Evolutionary conservation across 441 rosid genomes (phyloP).

Genomic region (Aleurites moluccanus): DNA sequence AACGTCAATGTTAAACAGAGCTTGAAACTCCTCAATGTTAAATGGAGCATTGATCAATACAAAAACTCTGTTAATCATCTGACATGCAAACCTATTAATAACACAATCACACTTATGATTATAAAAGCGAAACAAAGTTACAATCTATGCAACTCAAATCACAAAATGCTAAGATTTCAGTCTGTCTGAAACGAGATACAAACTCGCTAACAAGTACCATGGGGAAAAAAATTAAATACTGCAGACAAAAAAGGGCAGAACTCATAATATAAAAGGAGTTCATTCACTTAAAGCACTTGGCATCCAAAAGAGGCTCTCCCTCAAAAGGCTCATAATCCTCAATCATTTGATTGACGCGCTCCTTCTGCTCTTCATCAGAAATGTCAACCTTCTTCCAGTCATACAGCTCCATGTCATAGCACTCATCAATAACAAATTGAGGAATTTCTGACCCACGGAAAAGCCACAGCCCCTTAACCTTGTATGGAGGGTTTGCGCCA

Average conservation of each 20-base stretch:
- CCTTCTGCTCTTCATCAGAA: conserved; percentile 80
- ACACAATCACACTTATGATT: neutral
- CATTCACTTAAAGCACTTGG: conserved; percentile 88
- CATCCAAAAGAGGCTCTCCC: conserved; percentile 87
- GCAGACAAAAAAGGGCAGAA: neutral
- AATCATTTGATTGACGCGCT: conserved; percentile 88
- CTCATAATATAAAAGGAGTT: neutral
- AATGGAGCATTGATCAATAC: too few species aligned
- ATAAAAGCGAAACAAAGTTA: neutral
- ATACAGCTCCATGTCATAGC: conserved; percentile 94
- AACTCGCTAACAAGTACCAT: conserved; percentile 8
- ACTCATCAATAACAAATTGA: conserved; percentile 72
- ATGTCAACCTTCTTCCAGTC: conserved; percentile 90
- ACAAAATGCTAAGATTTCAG: neutral
- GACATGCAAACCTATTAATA: neutral
- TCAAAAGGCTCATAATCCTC: conserved; percentile 92
- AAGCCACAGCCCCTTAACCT: conserved; percentile 94
- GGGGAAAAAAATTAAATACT: neutral
- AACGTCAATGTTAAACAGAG: too few species aligned
- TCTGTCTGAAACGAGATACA: neutral
- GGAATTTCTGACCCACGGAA: conserved; percentile 92
- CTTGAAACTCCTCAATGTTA: too few species aligned
- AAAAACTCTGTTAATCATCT: neutral
- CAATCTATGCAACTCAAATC: neutral
- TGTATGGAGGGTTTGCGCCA: conserved; percentile 72